phyloP scores from a whole-genome alignment of 306 rosid genomes.

The Fragaria iinumae region DNA sequence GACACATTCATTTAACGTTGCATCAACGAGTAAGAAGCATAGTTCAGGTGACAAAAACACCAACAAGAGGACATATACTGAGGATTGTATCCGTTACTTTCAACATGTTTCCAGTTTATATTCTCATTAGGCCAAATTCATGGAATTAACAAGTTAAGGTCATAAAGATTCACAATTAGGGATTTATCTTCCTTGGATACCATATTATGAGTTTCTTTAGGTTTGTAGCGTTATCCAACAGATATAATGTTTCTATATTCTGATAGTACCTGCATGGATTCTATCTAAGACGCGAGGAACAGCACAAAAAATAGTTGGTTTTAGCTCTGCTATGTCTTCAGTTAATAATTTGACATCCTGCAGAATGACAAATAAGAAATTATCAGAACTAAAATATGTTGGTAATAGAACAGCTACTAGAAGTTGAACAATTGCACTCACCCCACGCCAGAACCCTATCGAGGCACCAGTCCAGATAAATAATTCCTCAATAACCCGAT shows the following conservation, averaged over 20 bases:
- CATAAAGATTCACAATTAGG: background rate
- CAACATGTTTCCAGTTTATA: background rate
- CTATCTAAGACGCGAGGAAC: conserved; percentile 97
- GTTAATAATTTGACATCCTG: conserved; percentile 87
- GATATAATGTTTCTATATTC: background rate
- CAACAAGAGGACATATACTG: background rate
- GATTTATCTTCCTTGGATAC: background rate
- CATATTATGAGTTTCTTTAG: background rate
- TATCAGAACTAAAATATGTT: conserved; percentile 21
- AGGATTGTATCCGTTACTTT: background rate
- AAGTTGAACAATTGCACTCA: conserved; percentile 50
- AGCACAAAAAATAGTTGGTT: conserved; percentile 92
- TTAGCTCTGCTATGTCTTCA: conserved; percentile 87
- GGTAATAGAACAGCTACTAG: conserved; percentile 3
- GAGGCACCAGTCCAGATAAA: conserved; percentile 87
- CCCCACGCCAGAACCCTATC: conserved; percentile 99
- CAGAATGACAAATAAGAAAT: conserved; percentile 26
- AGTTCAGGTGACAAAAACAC: conserved; percentile 17
- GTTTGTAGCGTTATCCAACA: background rate
- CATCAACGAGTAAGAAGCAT: background rate
- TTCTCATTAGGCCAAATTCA: background rate
- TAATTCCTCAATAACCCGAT: conserved; percentile 91
- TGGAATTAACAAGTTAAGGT: background rate
- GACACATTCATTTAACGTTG: background rate
- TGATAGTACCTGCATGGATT: conserved; percentile 60